Conservation (phyloP, 73 alveolate species). For the Tetrahymena elliotti region DNA sequence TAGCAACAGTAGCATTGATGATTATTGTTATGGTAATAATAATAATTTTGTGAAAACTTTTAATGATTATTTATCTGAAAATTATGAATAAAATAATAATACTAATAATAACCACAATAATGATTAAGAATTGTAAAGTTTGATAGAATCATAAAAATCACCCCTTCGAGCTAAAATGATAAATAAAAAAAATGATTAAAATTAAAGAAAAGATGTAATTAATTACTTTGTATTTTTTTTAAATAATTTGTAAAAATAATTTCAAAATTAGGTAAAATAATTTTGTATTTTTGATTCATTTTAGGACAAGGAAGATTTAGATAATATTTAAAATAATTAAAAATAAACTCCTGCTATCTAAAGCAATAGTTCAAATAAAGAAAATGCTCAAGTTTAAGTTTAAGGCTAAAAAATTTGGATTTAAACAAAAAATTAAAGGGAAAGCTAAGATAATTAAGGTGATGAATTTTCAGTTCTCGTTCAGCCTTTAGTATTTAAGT, state of each 20-base stretch:
- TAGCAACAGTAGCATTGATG: not conserved
- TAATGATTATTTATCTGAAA: no score
- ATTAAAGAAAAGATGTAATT: not conserved
- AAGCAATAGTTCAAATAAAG: no score
- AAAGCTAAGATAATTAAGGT: not conserved
- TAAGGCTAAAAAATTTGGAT: no score
- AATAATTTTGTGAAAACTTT: no score
- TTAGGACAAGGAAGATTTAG: not conserved
- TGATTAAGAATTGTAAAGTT: not conserved
- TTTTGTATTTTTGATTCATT: not conserved
- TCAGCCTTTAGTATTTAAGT: not conserved
- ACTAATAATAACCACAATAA: no score
- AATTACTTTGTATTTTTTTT: no score
- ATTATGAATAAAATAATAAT: no score
- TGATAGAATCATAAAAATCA: not conserved
- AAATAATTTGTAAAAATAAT: no score
- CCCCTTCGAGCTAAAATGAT: not conserved
- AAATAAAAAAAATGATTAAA: not conserved
- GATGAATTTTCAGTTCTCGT: no score
- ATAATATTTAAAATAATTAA: no score
- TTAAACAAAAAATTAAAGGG: not conserved
- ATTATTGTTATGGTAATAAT: not conserved
- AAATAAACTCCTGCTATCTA: no score
- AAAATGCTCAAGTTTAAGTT: not conserved
- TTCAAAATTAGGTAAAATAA: not conserved